Evolutionary conservation across 805 yeast species (phyloP).

Genomic region (Starmerella khaoyaiensis): DNA sequence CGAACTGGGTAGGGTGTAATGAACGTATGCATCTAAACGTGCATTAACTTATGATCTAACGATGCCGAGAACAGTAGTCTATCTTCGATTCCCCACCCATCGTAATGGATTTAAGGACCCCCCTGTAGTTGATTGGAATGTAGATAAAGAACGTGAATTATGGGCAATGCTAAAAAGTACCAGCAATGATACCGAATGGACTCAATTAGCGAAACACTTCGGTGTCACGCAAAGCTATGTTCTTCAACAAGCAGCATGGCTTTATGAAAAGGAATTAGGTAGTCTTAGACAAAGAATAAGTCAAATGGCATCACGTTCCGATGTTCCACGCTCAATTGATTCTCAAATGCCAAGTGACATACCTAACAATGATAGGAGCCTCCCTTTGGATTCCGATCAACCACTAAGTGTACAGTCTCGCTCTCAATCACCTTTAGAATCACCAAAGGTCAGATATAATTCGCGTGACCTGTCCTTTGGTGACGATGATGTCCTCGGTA

Average conservation of each 20-base stretch:
- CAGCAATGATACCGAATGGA: conserved; percentile 28
- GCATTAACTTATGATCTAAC: background rate
- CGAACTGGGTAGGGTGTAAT: too few relatives aligned
- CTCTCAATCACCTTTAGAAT: too few relatives aligned
- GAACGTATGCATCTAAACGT: too few relatives aligned
- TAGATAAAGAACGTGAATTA: conserved; percentile 25
- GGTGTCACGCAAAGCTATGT: conserved; percentile 29
- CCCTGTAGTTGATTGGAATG: conserved; percentile 26
- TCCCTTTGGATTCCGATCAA: too few relatives aligned
- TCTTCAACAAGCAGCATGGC: conserved; percentile 34
- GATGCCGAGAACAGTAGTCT: conserved; percentile 27
- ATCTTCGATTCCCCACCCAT: conserved; percentile 34
- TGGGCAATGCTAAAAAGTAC: conserved; percentile 29
- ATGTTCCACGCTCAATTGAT: too few relatives aligned
- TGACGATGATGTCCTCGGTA: background rate
- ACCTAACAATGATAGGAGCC: too few relatives aligned
- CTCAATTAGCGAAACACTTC: conserved; percentile 28
- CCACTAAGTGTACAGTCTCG: too few relatives aligned
- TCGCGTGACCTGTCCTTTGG: too few relatives aligned
- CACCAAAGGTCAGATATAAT: too few relatives aligned
- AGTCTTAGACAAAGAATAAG: conserved; percentile 28
- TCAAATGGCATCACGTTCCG: too few relatives aligned
- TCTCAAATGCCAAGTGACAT: too few relatives aligned
- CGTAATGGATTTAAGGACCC: conserved; percentile 35
- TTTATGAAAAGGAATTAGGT: conserved; percentile 31